Base-by-base conservation (phyloP, 805 yeast genomes). In the Candida yuanshanica region DNA sequence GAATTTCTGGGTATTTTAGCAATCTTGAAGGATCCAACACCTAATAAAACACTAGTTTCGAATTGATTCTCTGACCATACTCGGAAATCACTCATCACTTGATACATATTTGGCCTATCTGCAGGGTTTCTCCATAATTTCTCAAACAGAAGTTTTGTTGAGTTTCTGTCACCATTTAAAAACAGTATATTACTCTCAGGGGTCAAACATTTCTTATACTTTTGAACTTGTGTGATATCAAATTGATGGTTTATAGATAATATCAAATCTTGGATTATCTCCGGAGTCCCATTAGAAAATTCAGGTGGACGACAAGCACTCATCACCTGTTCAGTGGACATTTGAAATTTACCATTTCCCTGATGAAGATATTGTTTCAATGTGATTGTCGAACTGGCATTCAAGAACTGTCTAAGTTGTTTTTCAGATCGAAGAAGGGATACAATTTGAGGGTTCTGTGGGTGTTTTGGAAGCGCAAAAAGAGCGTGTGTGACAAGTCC, bases 91-190 rank as follows among this genome's bases (percentile, higher is more conserved):
- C 77, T 75, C n/a, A 84, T 13, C 9, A 46, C 43, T 36, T 55
- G 59, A 37, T 46, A 77, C 6, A 88, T 44, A 13, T 65, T 68
- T 0, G 96, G 96, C 39, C 77, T 58, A 1, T 46, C 34, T 0
- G 47, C 51, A 2, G 45, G 38, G 3, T 61, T 52, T 4, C 77
- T 77, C 89, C 91, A 85, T 7, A 77, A 60, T 10, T 57, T 51
- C 2, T 62, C 56, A n/a, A 66, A 57, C 10, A 87, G 51, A 5
- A 37, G 38, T 24, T 42, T 65, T 59, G 11, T 74, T 75, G 8
- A 72, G 57, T 33, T 77, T 69, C 89, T 91, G 56, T 86, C 87
- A 42, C 87, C 95, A n/a, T 66, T 60, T 13, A 90, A 51, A 18
- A 90, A 59, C 35, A 90, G 48, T 3, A 89, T 59, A 42, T 77